These are phyloP conservation scores for Phylloboletellus chloephorus DNA, from an alignment of 1,284 basidiomycete species.

Conservation along the genomic window DNA sequence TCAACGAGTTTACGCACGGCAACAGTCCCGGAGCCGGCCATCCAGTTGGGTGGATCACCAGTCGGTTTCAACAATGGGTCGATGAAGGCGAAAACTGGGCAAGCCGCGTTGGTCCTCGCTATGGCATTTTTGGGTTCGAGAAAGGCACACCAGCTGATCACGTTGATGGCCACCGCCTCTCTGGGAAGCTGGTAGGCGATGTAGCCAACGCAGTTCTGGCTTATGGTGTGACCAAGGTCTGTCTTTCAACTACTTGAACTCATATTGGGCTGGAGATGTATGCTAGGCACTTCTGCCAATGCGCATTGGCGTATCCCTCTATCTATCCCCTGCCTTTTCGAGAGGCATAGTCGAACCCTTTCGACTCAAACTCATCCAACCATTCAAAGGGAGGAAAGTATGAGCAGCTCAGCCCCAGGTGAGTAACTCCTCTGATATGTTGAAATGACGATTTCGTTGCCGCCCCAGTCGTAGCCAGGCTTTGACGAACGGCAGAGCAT, in stretches of 20 bases:
- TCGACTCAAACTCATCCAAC: slow-evolving; percentile 22
- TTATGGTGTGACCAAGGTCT: slow-evolving; percentile 80
- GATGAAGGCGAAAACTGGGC: slow-evolving; percentile 71
- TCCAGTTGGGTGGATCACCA: slow-evolving; percentile 35
- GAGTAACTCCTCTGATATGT: slow-evolving; percentile 5
- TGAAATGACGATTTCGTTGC: slow-evolving; percentile 33
- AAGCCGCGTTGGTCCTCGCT: slow-evolving; percentile 66
- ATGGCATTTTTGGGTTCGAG: slow-evolving; percentile 78
- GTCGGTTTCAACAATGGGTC: slow-evolving; percentile 53
- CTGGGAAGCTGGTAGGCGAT: slow-evolving; percentile 59
- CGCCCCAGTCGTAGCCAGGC: slow-evolving; percentile 34
- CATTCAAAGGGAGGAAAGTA: slow-evolving; percentile 16
- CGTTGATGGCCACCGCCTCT: slow-evolving; percentile 15
- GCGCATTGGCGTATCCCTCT: slow-evolving; percentile 71
- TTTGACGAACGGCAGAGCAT: slow-evolving; percentile 33
- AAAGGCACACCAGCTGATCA: slow-evolving; percentile 37
- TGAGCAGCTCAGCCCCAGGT: slow-evolving; percentile 8
- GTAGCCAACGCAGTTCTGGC: slow-evolving; percentile 77
- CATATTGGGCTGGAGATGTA: slow-evolving; percentile 7
- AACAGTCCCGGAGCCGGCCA: slow-evolving; percentile 11
- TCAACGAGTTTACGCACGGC: slow-evolving; percentile 34
- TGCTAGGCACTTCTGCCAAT: slow-evolving; percentile 61
- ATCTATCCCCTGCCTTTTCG: slow-evolving; percentile 72
- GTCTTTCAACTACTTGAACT: not conserved
- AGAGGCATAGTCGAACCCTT: slow-evolving; percentile 59